Percentiles rank a stretch among this genome's conserved stretches.
Conservation (phyloP, 169 alveolate species). For the Plasmodium knowlesi region DNA sequence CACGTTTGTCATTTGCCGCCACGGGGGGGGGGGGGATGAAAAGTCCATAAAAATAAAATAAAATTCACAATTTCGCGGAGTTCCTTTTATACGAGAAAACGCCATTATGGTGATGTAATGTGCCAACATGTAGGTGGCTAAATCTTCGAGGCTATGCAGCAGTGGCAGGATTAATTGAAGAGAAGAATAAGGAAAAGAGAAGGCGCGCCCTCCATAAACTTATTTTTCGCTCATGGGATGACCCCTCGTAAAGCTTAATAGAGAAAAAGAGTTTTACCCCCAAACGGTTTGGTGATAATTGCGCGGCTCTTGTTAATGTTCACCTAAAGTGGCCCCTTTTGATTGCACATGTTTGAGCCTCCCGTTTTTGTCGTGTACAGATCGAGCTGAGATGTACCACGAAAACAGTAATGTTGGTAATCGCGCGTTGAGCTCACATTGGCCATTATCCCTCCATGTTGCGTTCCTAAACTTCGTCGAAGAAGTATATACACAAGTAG, state of each 20-base stretch:
- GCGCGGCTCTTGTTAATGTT: background rate
- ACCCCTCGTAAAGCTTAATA: background rate
- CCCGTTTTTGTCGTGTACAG: background rate
- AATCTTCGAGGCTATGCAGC: background rate
- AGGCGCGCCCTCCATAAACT: background rate
- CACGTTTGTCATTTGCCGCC: background rate
- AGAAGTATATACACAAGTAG: background rate
- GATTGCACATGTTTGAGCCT: background rate
- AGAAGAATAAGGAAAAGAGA: background rate
- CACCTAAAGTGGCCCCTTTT: background rate
- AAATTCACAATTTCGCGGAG: background rate
- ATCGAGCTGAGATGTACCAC: background rate
- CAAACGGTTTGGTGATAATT: background rate
- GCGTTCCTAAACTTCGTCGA: background rate
- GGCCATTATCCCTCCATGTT: background rate
- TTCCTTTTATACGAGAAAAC: background rate
- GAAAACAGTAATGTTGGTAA: background rate
- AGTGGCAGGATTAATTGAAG: background rate
- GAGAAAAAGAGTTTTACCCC: background rate
- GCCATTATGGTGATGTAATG: background rate
- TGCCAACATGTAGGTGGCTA: background rate
- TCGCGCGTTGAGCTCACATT: background rate
- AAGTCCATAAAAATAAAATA: background rate
- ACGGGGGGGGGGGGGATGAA: background rate
- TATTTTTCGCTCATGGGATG: background rate